phyloP scores from a whole-genome alignment of 805 yeast species.

The Danielia oregonensis region DNA sequence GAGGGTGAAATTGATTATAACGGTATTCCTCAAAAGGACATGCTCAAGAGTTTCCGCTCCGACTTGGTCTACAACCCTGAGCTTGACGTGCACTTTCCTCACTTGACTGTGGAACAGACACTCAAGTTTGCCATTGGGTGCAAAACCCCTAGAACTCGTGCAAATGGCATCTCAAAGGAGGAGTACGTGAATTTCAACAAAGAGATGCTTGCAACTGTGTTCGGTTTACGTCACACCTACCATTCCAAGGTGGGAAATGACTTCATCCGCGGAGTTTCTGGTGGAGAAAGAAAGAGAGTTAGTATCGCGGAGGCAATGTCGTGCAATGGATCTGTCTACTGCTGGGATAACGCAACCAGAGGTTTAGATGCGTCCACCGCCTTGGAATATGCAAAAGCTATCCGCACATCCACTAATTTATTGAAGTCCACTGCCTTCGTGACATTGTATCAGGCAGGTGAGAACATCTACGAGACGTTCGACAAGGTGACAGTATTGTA shows the following conservation, averaged over 20 bases:
- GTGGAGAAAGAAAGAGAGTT: conserved; percentile 32
- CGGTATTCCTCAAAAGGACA: conserved; percentile 55
- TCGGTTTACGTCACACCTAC: conserved; percentile 28
- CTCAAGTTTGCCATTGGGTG: conserved; percentile 65
- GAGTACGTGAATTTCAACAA: conserved; percentile 40
- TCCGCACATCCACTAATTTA: conserved; percentile 22
- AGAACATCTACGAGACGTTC: conserved; percentile 26
- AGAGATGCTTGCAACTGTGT: conserved; percentile 27
- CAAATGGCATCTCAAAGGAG: conserved; percentile 42
- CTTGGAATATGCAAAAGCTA: conserved; percentile 27
- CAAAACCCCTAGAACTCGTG: conserved; percentile 58
- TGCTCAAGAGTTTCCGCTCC: conserved; percentile 54
- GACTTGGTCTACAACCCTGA: conserved; percentile 59
- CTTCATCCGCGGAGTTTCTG: conserved; percentile 42
- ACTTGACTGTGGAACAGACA: conserved; percentile 71
- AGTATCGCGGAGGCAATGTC: conserved; percentile 28
- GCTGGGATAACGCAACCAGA: conserved; percentile 34
- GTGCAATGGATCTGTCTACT: conserved; percentile 20
- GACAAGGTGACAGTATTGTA: conserved; percentile 30
- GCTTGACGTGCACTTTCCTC: conserved; percentile 73
- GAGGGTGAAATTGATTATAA: conserved; percentile 48
- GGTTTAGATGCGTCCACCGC: conserved; percentile 34
- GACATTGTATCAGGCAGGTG: conserved; percentile 27
- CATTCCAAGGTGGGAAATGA: conserved; percentile 31
- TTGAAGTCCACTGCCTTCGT: conserved; percentile 15